phyloP scores from a whole-genome alignment of 164 flowering plant species.

The Magnolia kwangsiensis region DNA sequence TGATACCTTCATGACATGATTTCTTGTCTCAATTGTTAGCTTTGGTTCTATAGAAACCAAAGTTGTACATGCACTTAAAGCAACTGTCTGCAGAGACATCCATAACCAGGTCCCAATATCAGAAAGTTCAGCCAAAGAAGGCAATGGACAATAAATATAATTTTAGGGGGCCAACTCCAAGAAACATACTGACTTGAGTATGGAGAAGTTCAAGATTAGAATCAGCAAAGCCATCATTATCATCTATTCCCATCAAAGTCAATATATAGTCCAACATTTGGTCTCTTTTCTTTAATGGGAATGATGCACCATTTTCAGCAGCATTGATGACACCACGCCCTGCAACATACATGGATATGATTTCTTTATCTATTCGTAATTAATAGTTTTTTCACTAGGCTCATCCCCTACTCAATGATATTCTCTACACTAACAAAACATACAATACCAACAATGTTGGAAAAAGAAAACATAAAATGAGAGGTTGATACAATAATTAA shows the following conservation, averaged over 20 bases:
- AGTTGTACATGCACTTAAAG: constrained; percentile 91
- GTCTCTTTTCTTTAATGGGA: constrained; percentile 87
- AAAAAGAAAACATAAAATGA: too few relatives aligned
- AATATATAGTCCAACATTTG: constrained; percentile 77
- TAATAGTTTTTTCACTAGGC: not conserved
- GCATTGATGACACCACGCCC: constrained; percentile 94
- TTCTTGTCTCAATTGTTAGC: constrained; percentile 77
- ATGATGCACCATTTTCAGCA: constrained; percentile 79
- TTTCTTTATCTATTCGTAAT: not conserved
- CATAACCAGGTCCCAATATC: not conserved
- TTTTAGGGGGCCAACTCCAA: not conserved
- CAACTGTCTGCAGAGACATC: constrained; percentile 55
- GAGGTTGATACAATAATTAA: too few relatives aligned
- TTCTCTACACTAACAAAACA: not conserved
- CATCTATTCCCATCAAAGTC: constrained; percentile 93
- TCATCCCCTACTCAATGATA: not conserved
- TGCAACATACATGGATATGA: constrained; percentile 29
- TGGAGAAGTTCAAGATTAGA: constrained; percentile 68
- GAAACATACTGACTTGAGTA: constrained; percentile 63
- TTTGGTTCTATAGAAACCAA: constrained; percentile 96
- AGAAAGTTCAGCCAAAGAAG: not conserved
- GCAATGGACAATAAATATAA: not conserved
- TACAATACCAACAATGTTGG: not conserved
- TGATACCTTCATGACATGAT: constrained; percentile 83
- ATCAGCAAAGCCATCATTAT: constrained; percentile 58